Percentiles rank a stretch among this genome's conserved stretches.
These are phyloP conservation scores for Rhizophora mangle DNA, from an alignment of 345 rosid genomes.

Conservation along the genomic window DNA sequence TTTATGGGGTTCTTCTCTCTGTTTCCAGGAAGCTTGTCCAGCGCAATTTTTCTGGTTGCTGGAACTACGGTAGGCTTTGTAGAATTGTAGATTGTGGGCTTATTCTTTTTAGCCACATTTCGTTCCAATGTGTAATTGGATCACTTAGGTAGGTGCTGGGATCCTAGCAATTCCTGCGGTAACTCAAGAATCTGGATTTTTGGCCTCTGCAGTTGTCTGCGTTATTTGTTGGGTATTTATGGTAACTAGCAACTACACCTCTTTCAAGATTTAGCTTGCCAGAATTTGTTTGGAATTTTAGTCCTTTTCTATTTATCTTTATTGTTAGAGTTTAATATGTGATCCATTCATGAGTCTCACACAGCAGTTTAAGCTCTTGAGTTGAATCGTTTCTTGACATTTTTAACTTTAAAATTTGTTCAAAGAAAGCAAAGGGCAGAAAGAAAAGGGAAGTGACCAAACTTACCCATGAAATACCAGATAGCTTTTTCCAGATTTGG, in stretches of 20 bases:
- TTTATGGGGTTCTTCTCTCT: neutral
- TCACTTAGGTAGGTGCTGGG: constrained; percentile 80
- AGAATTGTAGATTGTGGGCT: neutral
- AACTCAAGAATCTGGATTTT: constrained; percentile 82
- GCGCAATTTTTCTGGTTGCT: constrained; percentile 79
- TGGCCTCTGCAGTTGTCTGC: constrained; percentile 76
- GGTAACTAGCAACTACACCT: constrained; percentile 46
- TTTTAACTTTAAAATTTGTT: no score
- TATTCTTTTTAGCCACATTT: neutral
- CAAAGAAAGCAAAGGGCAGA: no score
- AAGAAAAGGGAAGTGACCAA: no score
- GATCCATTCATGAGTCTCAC: no score
- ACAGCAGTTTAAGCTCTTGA: no score
- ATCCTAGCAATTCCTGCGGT: constrained; percentile 92
- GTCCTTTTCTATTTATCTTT: no score
- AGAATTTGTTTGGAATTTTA: no score
- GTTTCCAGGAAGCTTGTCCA: constrained; percentile 67
- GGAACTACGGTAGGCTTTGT: constrained; percentile 64
- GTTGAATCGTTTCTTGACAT: no score
- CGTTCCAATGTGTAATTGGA: constrained; percentile 6
- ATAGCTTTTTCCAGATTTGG: no score
- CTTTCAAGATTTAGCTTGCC: neutral
- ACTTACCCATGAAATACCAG: no score
- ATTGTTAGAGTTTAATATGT: no score
- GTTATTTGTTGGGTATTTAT: constrained; percentile 77